phyloP scores from a whole-genome alignment of 2,329 filamentous ascomycete species.

The Talaromyces funiculosus region DNA sequence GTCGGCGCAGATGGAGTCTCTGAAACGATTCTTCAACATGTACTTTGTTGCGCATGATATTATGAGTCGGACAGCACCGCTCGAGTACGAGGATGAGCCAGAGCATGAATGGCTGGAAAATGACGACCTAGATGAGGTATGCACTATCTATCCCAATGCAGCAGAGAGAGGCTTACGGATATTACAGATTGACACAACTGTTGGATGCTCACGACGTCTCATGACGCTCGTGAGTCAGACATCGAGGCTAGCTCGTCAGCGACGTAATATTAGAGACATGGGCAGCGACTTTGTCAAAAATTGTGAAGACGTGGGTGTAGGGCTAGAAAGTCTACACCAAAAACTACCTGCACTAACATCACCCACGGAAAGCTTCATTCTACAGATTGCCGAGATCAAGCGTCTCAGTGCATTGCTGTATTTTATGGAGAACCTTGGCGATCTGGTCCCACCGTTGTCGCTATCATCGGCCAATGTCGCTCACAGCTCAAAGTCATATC shows the following conservation, averaged over 20 bases:
- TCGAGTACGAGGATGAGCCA: not conserved
- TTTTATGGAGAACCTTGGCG: conserved; percentile 19
- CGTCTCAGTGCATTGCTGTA: conserved; percentile 26
- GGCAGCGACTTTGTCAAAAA: not conserved
- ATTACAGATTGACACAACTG: conserved; percentile 25
- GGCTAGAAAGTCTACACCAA: conserved; percentile 15
- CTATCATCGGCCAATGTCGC: not conserved
- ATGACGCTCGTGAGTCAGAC: conserved; percentile 24
- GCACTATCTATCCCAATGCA: not conserved
- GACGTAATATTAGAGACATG: conserved; percentile 13
- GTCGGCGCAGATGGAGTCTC: conserved; percentile 16
- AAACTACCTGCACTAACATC: conserved; percentile 17
- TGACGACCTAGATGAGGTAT: conserved; percentile 23
- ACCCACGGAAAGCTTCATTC: conserved; percentile 17
- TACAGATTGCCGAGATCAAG: conserved; percentile 25
- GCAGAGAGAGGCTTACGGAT: not conserved
- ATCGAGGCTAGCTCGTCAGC: conserved; percentile 15
- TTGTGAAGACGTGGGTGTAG: conserved; percentile 13
- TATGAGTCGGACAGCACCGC: conserved; percentile 24
- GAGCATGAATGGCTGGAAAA: conserved; percentile 19
- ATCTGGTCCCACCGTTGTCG: not conserved
- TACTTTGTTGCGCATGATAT: conserved; percentile 33
- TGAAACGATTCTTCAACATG: conserved; percentile 17
- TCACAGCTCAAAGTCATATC: not conserved
- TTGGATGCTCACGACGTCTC: conserved; percentile 29